These are phyloP conservation scores for Aspergillus proliferans DNA, from an alignment of 2,329 filamentous ascomycete genomes.

Conservation along the genomic window DNA sequence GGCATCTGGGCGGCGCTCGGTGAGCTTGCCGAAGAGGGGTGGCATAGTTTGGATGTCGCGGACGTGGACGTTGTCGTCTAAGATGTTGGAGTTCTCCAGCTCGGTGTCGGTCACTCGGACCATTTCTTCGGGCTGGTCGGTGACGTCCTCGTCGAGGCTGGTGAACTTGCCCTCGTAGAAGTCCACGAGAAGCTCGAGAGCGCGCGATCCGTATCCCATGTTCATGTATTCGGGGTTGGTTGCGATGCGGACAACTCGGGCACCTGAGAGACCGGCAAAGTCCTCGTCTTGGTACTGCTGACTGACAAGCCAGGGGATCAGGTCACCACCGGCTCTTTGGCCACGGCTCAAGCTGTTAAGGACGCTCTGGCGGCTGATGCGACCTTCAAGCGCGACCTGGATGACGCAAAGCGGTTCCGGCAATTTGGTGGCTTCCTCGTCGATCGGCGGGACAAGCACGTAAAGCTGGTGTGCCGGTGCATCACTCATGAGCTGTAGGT, in stretches of 20 bases:
- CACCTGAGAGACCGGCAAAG: conserved; percentile 88
- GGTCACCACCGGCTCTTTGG: conserved; percentile 79
- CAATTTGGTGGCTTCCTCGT: conserved; percentile 68
- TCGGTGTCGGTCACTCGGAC: conserved; percentile 76
- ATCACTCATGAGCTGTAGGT: conserved; percentile 97
- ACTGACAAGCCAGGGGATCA: conserved; percentile 96
- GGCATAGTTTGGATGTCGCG: conserved; percentile 89
- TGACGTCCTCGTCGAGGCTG: conserved; percentile 67
- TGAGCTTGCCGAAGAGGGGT: conserved; percentile 81
- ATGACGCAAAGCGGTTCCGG: conserved; percentile 93
- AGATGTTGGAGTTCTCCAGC: conserved; percentile 65
- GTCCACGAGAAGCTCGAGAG: conserved; percentile 77
- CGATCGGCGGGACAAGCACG: conserved; percentile 80
- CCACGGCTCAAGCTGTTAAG: conserved; percentile 83
- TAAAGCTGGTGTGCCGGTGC: conserved; percentile 95
- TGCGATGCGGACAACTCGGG: conserved; percentile 86
- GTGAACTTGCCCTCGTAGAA: conserved; percentile 95
- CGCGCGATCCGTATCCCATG: conserved; percentile 91
- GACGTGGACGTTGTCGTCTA: conserved; percentile 83
- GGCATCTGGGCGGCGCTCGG: conserved; percentile 69
- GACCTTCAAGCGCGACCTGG: conserved; percentile 88
- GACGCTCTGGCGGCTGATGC: conserved; percentile 89
- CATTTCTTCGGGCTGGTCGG: conserved; percentile 52
- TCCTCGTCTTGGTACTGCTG: conserved; percentile 98
- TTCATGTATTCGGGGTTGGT: conserved; percentile 88